These are phyloP conservation scores for Mucor velutinosus DNA, from an alignment of 371 early-diverging fungal species.

Conservation along the genomic window DNA sequence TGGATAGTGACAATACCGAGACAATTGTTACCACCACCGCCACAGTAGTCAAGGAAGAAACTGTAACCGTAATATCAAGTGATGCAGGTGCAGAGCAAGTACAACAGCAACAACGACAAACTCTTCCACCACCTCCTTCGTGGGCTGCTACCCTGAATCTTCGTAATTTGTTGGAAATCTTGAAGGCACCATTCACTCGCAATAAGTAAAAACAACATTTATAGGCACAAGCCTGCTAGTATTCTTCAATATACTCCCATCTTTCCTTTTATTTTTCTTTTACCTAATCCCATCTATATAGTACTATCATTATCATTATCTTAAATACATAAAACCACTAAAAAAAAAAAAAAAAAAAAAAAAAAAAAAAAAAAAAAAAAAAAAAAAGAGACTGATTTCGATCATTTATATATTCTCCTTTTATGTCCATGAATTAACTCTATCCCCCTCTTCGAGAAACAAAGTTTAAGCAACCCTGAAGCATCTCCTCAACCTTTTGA, in stretches of 20 bases:
- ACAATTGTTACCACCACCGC: not conserved
- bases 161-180: conserved; percentile 18
- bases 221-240: not conserved
- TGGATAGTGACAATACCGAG: not conserved
- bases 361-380: not conserved
- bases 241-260: not conserved
- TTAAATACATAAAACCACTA: not conserved
- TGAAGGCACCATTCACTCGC: conserved; percentile 19
- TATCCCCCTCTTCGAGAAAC: too few species aligned
- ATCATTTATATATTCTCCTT: not conserved
- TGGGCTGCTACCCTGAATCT: conserved; percentile 16
- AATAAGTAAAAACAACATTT: not conserved
- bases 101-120: not conserved
- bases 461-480: too few species aligned
- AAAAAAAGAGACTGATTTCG: not conserved
- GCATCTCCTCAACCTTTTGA: too few species aligned
- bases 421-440: not conserved
- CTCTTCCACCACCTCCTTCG: not conserved
- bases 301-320: not conserved
- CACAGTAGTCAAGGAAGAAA: not conserved
- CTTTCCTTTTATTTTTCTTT: not conserved
- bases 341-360: not conserved
- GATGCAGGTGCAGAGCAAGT: not conserved
- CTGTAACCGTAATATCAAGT: not conserved
- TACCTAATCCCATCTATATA: not conserved